phyloP scores from a whole-genome alignment of 495 filamentous ascomycete genomes.

The Xylaria grammica region DNA sequence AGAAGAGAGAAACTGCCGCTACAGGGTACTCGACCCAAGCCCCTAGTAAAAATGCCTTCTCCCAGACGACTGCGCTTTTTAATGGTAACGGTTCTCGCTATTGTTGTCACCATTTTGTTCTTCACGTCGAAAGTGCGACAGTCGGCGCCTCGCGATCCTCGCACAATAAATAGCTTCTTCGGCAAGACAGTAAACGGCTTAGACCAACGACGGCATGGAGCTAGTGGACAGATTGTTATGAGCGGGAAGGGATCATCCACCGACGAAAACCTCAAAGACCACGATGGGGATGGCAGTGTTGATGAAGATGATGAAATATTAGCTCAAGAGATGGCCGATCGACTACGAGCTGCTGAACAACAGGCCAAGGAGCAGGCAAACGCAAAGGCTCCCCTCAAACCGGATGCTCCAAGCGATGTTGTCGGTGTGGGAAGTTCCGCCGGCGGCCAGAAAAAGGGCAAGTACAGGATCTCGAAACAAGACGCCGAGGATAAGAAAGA shows the following conservation, averaged over 20 bases:
- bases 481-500: conserved; percentile 44
- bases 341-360: conserved; percentile 55
- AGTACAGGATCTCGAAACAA: conserved; percentile 32
- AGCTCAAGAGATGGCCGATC: conserved; percentile 49
- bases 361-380: conserved; percentile 61
- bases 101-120: conserved; percentile 66
- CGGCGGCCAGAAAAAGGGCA: conserved; percentile 63
- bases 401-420: conserved; percentile 51
- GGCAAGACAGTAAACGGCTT: conserved; percentile 59
- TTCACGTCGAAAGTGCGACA: conserved; percentile 56
- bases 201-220: conserved; percentile 36
- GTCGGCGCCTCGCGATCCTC: conserved; percentile 40
- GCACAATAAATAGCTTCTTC: conserved; percentile 57
- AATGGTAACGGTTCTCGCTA: conserved; percentile 60
- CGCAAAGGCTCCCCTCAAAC: conserved; percentile 58
- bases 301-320: conserved; percentile 51
- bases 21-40: not conserved
- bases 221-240: conserved; percentile 40
- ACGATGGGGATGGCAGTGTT: conserved; percentile 49
- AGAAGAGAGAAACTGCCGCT: not conserved
- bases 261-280: conserved; percentile 40
- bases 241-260: conserved; percentile 35
- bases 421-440: conserved; percentile 62
- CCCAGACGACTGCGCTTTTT: conserved; percentile 68
- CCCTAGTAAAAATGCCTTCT: conserved; percentile 65